Conservation (phyloP, 2,329 filamentous ascomycete genomes). For the Neofusicoccum cordaticola region DNA sequence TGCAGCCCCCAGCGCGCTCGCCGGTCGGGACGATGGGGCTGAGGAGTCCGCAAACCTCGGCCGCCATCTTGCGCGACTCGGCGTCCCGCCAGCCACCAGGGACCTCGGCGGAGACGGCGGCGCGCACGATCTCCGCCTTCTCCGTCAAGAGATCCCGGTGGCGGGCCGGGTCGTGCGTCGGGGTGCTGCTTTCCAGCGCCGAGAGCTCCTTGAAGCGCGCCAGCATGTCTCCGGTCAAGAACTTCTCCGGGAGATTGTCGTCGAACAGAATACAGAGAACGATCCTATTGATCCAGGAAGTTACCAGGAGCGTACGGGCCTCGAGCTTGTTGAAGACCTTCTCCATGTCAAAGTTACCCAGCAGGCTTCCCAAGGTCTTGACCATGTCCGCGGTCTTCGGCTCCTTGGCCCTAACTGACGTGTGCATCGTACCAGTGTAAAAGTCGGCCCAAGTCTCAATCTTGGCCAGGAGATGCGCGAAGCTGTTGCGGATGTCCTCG, state of each 20-base stretch:
- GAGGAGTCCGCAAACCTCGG: background rate
- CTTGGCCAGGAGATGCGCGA: background rate
- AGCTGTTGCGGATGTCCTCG: background rate
- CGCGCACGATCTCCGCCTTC: background rate
- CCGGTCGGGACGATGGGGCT: background rate
- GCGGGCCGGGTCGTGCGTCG: background rate
- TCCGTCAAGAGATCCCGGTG: background rate
- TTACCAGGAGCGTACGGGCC: background rate
- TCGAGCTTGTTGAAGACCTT: background rate
- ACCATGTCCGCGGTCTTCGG: background rate
- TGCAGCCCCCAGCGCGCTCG: background rate
- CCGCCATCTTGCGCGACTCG: background rate
- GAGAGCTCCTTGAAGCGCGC: background rate
- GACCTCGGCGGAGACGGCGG: background rate
- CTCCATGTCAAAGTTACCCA: background rate
- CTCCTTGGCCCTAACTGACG: constrained; percentile 1
- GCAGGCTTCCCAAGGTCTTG: background rate
- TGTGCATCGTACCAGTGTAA: constrained; percentile 1
- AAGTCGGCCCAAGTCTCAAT: background rate
- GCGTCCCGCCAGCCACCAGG: background rate
- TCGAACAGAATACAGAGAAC: background rate
- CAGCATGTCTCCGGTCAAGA: background rate
- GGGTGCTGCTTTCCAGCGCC: background rate
- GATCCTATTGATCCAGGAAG: background rate
- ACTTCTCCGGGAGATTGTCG: background rate